These are phyloP conservation scores for Leucoagaricus sp. DNA, from an alignment of 1,284 basidiomycete species.

Conservation along the genomic window DNA sequence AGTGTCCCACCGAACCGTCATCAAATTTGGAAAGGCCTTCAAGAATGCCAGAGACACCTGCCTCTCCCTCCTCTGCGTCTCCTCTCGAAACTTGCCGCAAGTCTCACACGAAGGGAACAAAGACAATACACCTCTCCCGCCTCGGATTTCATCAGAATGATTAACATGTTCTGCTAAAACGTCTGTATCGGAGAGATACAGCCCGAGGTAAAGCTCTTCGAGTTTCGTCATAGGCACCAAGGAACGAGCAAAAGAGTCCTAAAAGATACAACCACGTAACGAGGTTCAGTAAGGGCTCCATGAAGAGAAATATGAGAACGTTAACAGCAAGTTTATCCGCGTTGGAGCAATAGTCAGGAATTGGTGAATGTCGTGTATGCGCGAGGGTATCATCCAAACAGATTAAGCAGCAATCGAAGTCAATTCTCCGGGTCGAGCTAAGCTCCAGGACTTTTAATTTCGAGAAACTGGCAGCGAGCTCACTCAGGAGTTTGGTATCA, in stretches of 20 bases:
- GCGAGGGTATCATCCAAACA: conserved; percentile 64
- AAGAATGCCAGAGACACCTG: not conserved
- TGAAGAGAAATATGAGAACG: conserved; percentile 13
- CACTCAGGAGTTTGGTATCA: conserved; percentile 44
- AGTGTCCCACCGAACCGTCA: conserved; percentile 7
- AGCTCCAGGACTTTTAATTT: conserved; percentile 48
- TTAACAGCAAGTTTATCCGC: conserved; percentile 48
- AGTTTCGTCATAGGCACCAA: conserved; percentile 46
- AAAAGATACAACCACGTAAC: not conserved
- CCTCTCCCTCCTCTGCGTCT: conserved; percentile 19
- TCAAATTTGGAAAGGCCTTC: not conserved
- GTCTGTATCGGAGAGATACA: conserved; percentile 50
- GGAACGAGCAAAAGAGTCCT: conserved; percentile 37
- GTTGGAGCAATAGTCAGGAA: conserved; percentile 49
- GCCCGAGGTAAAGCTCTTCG: conserved; percentile 56
- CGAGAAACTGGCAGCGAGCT: conserved; percentile 49
- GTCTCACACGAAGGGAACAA: conserved; percentile 6
- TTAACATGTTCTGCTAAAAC: conserved; percentile 23
- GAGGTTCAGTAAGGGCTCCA: conserved; percentile 1
- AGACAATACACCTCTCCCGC: conserved; percentile 16
- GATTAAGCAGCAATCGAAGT: conserved; percentile 55
- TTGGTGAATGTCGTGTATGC: conserved; percentile 59
- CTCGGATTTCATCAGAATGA: conserved; percentile 14
- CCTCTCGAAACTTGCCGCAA: conserved; percentile 12
- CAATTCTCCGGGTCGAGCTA: conserved; percentile 58